Evolutionary conservation across 768 basidiomycete species (phyloP).

Genomic region (Lactarius evosmus): DNA sequence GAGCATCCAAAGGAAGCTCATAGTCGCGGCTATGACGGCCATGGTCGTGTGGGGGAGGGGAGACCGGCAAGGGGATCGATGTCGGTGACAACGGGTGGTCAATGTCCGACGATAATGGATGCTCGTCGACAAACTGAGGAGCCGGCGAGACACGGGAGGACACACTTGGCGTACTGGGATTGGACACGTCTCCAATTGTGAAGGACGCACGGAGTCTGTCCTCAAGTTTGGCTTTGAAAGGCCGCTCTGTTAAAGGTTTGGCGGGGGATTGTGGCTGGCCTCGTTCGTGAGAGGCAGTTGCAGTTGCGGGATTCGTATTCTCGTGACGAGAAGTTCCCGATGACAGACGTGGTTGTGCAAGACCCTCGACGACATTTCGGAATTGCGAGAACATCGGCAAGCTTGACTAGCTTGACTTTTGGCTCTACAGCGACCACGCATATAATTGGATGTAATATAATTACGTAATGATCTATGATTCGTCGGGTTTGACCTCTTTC

Average conservation of each 20-base stretch:
- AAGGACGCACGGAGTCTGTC: constrained; percentile 72
- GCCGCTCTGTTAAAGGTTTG: constrained; percentile 31
- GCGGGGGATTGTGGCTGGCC: constrained; percentile 25
- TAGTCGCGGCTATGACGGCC: background rate
- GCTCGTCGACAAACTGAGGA: constrained; percentile 34
- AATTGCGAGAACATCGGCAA: constrained; percentile 69
- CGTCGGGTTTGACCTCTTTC: constrained; percentile 43
- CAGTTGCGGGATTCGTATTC: constrained; percentile 30
- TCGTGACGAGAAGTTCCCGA: constrained; percentile 34
- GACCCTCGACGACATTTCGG: constrained; percentile 66
- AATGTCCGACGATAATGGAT: constrained; percentile 32
- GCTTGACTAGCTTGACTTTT: background rate
- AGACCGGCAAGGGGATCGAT: constrained; percentile 21
- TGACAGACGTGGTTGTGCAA: constrained; percentile 49
- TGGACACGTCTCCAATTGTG: constrained; percentile 54
- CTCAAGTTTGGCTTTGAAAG: constrained; percentile 62
- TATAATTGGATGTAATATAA: background rate
- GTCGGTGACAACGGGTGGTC: constrained; percentile 33
- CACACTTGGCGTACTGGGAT: constrained; percentile 39
- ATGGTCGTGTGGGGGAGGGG: constrained; percentile 18
- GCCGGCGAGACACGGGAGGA: constrained; percentile 45
- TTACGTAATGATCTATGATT: background rate
- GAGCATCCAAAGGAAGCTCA: background rate
- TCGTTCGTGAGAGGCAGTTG: constrained; percentile 24
- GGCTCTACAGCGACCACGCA: background rate